A percentile compares a stretch with the other conserved stretches of the same genome.
These are phyloP conservation scores for Phaeomoniella chlamydospora DNA, from an alignment of 2,329 filamentous ascomycete species.

Conservation along the genomic window DNA sequence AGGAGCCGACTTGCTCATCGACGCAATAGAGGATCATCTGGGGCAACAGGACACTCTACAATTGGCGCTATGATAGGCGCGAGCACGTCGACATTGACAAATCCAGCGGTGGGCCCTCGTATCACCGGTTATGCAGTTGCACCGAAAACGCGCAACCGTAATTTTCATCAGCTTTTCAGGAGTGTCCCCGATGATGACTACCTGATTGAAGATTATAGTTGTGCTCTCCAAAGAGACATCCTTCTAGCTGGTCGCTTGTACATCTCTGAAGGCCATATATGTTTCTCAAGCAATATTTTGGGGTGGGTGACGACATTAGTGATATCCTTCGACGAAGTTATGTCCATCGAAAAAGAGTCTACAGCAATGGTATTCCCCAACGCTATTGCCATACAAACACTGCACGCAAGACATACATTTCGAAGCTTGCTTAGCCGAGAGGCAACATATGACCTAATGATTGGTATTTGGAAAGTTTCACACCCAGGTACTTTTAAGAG, in stretches of 20 bases:
- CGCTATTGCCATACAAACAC: slow-evolving; percentile 87
- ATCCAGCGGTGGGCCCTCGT: slow-evolving; percentile 51
- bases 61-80: slow-evolving; percentile 59
- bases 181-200: slow-evolving; percentile 97
- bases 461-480: slow-evolving; percentile 96
- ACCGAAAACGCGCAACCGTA: slow-evolving; percentile 87
- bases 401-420: slow-evolving; percentile 91
- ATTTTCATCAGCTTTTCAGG: slow-evolving; percentile 87
- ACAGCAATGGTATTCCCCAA: slow-evolving; percentile 95
- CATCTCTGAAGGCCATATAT: slow-evolving; percentile 91
- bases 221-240: slow-evolving; percentile 88
- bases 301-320: slow-evolving; percentile 96
- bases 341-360: slow-evolving; percentile 91
- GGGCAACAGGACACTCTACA: slow-evolving; percentile 46
- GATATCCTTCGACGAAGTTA: slow-evolving; percentile 95
- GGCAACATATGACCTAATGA: slow-evolving; percentile 89
- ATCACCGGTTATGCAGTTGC: slow-evolving; percentile 92
- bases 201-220: slow-evolving; percentile 96
- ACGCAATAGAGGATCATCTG: slow-evolving; percentile 72
- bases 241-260: slow-evolving; percentile 87
- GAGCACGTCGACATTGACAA: slow-evolving; percentile 55
- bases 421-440: slow-evolving; percentile 90
- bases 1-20: slow-evolving; percentile 49
- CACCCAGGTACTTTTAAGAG: slow-evolving; percentile 79
- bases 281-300: slow-evolving; percentile 97